A percentile compares a stretch with the other conserved stretches of the same genome.
These are phyloP conservation scores for Cadophora sp. DNA, from an alignment of 2,329 filamentous ascomycete genomes.

Conservation along the genomic window DNA sequence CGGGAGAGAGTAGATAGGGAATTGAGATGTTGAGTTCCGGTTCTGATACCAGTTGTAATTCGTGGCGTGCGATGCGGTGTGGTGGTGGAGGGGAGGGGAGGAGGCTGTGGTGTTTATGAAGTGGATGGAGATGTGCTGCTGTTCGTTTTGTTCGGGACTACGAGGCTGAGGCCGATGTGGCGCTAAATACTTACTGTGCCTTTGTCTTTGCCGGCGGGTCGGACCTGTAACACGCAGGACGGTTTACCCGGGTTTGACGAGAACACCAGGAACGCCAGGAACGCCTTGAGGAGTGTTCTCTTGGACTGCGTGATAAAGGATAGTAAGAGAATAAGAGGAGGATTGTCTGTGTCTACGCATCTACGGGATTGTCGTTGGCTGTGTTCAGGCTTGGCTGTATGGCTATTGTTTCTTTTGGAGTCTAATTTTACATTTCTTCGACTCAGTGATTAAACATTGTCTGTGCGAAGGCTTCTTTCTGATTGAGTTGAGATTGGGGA, in stretches of 20 bases:
- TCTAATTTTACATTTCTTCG: background rate
- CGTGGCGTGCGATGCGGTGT: background rate
- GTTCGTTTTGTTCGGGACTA: background rate
- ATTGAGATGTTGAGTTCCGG: background rate
- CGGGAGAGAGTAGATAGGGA: background rate
- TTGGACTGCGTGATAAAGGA: background rate
- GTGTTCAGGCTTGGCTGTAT: background rate
- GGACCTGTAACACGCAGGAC: background rate
- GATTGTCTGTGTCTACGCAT: background rate
- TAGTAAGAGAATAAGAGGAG: background rate
- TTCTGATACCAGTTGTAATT: background rate
- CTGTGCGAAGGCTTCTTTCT: background rate
- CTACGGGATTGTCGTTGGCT: background rate
- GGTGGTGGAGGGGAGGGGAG: background rate
- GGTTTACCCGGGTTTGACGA: slow-evolving; percentile 2
- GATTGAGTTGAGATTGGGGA: background rate
- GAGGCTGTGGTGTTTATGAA: slow-evolving; percentile 18
- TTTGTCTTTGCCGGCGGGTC: background rate
- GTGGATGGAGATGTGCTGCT: background rate
- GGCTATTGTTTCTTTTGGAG: slow-evolving; percentile 10
- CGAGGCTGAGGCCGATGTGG: slow-evolving; percentile 18
- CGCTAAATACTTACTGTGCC: background rate
- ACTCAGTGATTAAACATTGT: background rate
- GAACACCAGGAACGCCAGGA: background rate
- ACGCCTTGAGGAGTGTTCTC: background rate